phyloP scores from a whole-genome alignment of 2,329 filamentous ascomycete species.

The Sporothrix brasiliensis region DNA sequence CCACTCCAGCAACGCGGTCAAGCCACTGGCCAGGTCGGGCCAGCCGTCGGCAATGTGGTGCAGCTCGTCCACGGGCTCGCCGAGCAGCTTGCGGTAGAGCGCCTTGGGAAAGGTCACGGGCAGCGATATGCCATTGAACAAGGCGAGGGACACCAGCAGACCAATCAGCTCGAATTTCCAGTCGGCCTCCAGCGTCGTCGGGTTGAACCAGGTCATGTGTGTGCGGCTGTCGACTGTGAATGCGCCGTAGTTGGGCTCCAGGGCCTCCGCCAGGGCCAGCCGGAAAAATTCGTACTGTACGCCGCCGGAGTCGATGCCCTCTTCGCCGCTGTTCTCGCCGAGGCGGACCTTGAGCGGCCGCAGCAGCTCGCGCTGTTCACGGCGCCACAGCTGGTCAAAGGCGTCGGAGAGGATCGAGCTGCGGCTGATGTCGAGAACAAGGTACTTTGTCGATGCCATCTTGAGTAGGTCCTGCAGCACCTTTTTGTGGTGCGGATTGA shows the following conservation, averaged over 20 bases:
- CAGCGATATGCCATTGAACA: slow-evolving; percentile 91
- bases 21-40: slow-evolving; percentile 75
- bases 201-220: slow-evolving; percentile 84
- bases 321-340: slow-evolving; percentile 78
- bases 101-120: slow-evolving; percentile 86
- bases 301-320: slow-evolving; percentile 90
- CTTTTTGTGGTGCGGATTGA: slow-evolving; percentile 60
- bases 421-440: slow-evolving; percentile 70
- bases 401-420: slow-evolving; percentile 70
- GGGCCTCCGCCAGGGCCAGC: slow-evolving; percentile 75
- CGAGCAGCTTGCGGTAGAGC: slow-evolving; percentile 79
- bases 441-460: slow-evolving; percentile 68
- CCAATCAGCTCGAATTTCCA: slow-evolving; percentile 93
- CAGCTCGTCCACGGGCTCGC: slow-evolving; percentile 67
- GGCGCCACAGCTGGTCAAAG: slow-evolving; percentile 86
- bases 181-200: slow-evolving; percentile 75
- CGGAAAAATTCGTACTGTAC: slow-evolving; percentile 97
- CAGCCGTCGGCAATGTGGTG: slow-evolving; percentile 84
- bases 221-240: slow-evolving; percentile 79
- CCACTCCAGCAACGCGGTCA: slow-evolving; percentile 76
- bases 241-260: slow-evolving; percentile 75
- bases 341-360: slow-evolving; percentile 87
- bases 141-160: slow-evolving; percentile 80
- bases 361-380: slow-evolving; percentile 78
- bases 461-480: slow-evolving; percentile 65